Evolutionary conservation across 2,329 filamentous ascomycete genomes (phyloP).

Genomic region (Aspergillus sp.): DNA sequence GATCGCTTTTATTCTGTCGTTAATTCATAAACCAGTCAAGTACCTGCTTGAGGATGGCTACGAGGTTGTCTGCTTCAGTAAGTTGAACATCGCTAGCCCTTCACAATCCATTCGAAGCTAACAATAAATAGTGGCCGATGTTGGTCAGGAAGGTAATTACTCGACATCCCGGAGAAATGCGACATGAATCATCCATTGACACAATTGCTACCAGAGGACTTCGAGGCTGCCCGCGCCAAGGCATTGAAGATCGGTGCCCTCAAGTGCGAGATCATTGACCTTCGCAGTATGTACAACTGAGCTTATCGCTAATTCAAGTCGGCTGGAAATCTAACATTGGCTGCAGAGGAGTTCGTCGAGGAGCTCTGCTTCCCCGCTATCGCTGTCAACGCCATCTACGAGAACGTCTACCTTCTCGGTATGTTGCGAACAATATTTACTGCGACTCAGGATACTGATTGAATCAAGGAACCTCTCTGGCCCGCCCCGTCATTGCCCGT

Average conservation of each 20-base stretch:
- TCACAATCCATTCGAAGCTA: slow-evolving; percentile 5
- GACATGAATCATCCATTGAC: not conserved
- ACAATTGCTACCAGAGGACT: slow-evolving; percentile 54
- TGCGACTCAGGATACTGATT: slow-evolving; percentile 3
- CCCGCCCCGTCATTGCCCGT: slow-evolving; percentile 45
- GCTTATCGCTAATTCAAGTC: too few species aligned
- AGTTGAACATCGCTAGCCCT: slow-evolving; percentile 10
- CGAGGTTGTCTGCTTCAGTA: slow-evolving; percentile 59
- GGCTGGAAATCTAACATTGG: not conserved
- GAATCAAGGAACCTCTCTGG: slow-evolving; percentile 30
- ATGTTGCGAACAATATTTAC: slow-evolving; percentile 18
- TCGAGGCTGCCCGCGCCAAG: slow-evolving; percentile 67
- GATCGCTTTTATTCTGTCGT: slow-evolving; percentile 7
- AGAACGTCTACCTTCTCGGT: slow-evolving; percentile 61
- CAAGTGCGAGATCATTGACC: slow-evolving; percentile 59
- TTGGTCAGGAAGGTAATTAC: slow-evolving; percentile 59
- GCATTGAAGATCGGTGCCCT: slow-evolving; percentile 64
- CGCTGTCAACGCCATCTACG: slow-evolving; percentile 57
- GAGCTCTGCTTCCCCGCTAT: slow-evolving; percentile 76
- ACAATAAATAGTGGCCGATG: slow-evolving; percentile 54
- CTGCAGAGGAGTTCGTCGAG: slow-evolving; percentile 64
- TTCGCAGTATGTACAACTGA: slow-evolving; percentile 43
- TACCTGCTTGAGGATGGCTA: slow-evolving; percentile 49
- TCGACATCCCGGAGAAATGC: not conserved
- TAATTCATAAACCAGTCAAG: slow-evolving; percentile 25